Conservation (phyloP, 2,329 filamentous ascomycete genomes). For the Pseudogymnoascus sp. region DNA sequence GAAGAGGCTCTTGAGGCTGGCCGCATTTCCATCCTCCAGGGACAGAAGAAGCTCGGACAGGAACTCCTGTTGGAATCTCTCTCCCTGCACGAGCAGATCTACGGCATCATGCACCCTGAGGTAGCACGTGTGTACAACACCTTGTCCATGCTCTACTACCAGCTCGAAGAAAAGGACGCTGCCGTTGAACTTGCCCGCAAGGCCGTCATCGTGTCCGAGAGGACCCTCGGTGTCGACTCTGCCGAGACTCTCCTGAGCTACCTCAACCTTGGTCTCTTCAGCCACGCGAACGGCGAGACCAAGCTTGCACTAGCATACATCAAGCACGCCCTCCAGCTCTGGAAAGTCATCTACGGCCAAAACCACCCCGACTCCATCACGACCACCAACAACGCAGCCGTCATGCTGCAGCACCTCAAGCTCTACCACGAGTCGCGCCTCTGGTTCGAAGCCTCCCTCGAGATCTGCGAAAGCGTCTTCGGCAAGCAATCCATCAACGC, state of each 20-base stretch:
- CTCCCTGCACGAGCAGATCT: conserved; percentile 96
- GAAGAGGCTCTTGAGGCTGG: conserved; percentile 95
- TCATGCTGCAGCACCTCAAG: conserved; percentile 96
- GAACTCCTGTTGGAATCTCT: conserved; percentile 93
- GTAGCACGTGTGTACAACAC: conserved; percentile 93
- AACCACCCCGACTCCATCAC: conserved; percentile 97
- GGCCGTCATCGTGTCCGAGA: conserved; percentile 90
- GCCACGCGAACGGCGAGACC: conserved; percentile 87
- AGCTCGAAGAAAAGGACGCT: conserved; percentile 94
- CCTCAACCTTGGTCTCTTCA: conserved; percentile 87
- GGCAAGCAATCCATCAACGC: conserved; percentile 87
- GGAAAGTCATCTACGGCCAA: conserved; percentile 92
- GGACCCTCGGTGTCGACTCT: conserved; percentile 87
- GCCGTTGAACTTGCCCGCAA: conserved; percentile 94
- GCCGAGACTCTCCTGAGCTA: conserved; percentile 92
- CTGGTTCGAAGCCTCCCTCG: conserved; percentile 92
- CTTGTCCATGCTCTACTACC: conserved; percentile 91
- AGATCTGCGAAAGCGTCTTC: conserved; percentile 81
- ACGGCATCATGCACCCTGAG: conserved; percentile 93
- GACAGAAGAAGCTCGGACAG: conserved; percentile 91
- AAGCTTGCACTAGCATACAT: conserved; percentile 79
- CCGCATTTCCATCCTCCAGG: conserved; percentile 89
- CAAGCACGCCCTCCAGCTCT: conserved; percentile 85
- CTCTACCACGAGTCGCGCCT: conserved; percentile 87
- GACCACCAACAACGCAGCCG: conserved; percentile 95